Base-by-base conservation (phyloP, 805 yeast species). In the Schizosaccharomyces osmophilus region DNA sequence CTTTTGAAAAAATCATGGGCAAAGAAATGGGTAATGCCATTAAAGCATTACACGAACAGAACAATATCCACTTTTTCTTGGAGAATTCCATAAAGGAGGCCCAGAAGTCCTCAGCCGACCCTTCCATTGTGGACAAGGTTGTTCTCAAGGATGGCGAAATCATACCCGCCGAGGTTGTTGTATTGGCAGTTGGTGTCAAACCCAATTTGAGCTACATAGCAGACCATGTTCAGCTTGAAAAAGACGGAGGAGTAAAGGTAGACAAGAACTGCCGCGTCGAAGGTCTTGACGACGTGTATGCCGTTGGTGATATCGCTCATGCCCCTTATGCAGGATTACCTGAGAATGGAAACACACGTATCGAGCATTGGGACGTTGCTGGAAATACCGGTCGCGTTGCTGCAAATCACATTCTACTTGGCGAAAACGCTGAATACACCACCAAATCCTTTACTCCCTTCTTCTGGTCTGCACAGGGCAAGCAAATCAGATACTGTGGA, bases 381-480 rank as follows among this genome's bases (percentile, higher is more conserved):
- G 59, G 48, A 24, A 39, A 39, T 57, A 15, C 36, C 22, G 43
- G 42, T 9, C 43, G 43, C 13, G 60, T 57, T 5, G 43, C 43
- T 9, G 48, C 60, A 4, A 26, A 57, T 13, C 60, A 57, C 36
- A 57, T 57, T 36, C 9, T 31, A 13, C 15, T 57, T 32, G 43
- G 43, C 8, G 36, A 39, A 17, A 57, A 26, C 19, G 39, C 60
- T 9, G 26, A 19, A 9, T 57, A 26, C 36, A 36, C 60, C 11
- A 57, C 62, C 32, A 57, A 45, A 60, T 22, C 62, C 6, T 58
- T 57, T 45, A 58, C 55, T 9, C 62, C 62, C 15, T 42, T 42
- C 59, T 61, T 61, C 48, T 61, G 62, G 62, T 58, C 62, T 39
- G 62, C 62, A 2, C 57, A 55, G 32, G 62, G 62, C n/a, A 60